Conservation (phyloP, 805 yeast genomes). For the Saccharomycopsis sp. region DNA sequence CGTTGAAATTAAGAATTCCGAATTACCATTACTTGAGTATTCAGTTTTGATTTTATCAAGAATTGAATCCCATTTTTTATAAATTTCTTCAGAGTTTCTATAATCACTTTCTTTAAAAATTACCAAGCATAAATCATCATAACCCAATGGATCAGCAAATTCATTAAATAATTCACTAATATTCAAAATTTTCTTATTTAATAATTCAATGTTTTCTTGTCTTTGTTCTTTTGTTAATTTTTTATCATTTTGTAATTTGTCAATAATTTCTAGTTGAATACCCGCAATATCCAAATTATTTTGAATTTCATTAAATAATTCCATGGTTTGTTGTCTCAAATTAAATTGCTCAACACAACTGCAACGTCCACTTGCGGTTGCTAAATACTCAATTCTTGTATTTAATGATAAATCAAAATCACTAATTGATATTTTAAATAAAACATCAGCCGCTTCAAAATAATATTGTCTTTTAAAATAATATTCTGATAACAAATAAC, state of each 20-base stretch:
- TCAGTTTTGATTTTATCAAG: conserved; percentile 38
- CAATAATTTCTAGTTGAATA: conserved; percentile 59
- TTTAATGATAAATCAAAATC: conserved; percentile 57
- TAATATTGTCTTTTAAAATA: conserved; percentile 74
- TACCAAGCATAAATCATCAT: conserved; percentile 68
- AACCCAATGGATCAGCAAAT: conserved; percentile 80
- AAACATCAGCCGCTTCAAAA: conserved; percentile 74
- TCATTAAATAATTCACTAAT: conserved; percentile 77
- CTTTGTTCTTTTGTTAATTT: conserved; percentile 44
- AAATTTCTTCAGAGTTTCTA: conserved; percentile 73
- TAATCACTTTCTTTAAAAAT: conserved; percentile 80
- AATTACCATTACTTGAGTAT: conserved; percentile 21
- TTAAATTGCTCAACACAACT: conserved; percentile 73
- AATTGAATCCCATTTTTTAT: conserved; percentile 68
- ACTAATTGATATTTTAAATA: conserved; percentile 64
- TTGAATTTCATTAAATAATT: conserved; percentile 55
- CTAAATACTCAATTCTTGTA: conserved; percentile 76
- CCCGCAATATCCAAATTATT: conserved; percentile 82
- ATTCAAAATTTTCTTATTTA: conserved; percentile 56
- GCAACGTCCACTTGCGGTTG: conserved; percentile 89
- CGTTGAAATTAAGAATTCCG: conserved; percentile 15
- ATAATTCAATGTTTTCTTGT: conserved; percentile 36
- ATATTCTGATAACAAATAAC: conserved; percentile 81
- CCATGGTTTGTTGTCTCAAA: conserved; percentile 65
- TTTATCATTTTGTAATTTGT: conserved; percentile 30